Base-by-base conservation (phyloP, 2,329 filamentous ascomycete genomes). In the Plenodomus tracheiphilus region DNA sequence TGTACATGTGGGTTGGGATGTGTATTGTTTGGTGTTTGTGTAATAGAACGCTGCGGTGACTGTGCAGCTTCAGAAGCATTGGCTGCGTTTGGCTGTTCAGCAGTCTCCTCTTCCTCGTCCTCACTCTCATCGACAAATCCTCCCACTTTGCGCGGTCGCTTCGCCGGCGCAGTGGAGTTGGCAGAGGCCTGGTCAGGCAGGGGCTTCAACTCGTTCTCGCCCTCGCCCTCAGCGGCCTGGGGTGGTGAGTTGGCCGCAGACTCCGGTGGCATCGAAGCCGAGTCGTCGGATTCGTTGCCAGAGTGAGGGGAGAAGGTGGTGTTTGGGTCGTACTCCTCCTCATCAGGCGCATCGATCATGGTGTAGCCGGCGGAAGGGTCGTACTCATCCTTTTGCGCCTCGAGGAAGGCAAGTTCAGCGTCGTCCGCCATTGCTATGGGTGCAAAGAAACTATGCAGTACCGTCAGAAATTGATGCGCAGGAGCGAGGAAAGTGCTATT, bases 121-220 rank as follows among this genome's bases (percentile, higher is more conserved):
- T 84, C 81, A 69, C 83, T 82, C 72, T 85, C 83, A 68, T 82
- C 78, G 72, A 84, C 79, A 76, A 85, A 85, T 60, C 82, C 83
- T 69, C 81, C 82, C 64, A 81, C 79, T 53, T 77, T 82, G 64
- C 77, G 79, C 63, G 79, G 73, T 66, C 78, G 77, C 58, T 74
- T 71, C 39, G 61, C 54, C 43, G 65, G 59, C 45, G 63, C 69
- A 41, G 65, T 57, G 46, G 66, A 61, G 34, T 68, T 65, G 46
- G 60, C 53, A 42, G 54, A 52, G 6, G 43, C 39, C 32, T 40
- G 47, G 34, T 59, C 53, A 22, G 59, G 56, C 51, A 48, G 57
- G 28, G 60, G 59, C 46, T 69, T 61, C 48, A 59, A 40, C 30
- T 65, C 64, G 44, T 46, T 46, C 51, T 63, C 54, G 41, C 46